phyloP scores from a whole-genome alignment of 2,329 filamentous ascomycete genomes.

The Apiospora saccharicola region DNA sequence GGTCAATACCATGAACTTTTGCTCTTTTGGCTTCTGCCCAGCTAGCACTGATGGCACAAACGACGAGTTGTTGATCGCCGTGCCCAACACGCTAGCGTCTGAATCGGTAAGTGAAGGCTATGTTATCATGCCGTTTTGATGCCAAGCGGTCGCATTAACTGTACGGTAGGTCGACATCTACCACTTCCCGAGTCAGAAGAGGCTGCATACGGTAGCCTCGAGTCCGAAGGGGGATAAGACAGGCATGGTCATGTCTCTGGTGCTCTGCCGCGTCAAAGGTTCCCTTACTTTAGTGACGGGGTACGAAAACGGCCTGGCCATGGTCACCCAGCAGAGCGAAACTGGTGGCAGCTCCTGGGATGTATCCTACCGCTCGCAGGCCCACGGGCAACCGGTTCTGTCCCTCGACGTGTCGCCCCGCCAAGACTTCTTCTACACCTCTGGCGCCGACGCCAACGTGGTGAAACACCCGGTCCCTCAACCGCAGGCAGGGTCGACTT shows the following conservation, averaged over 20 bases:
- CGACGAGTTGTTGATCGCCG: constrained; percentile 71
- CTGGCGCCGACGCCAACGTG: constrained; percentile 81
- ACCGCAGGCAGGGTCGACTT: not conserved
- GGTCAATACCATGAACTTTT: constrained; percentile 96
- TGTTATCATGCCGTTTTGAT: not conserved
- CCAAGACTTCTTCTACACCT: constrained; percentile 74
- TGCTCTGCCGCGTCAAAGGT: constrained; percentile 58
- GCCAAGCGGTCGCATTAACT: not conserved
- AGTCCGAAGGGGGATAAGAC: constrained; percentile 55
- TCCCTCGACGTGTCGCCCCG: constrained; percentile 68
- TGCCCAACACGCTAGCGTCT: constrained; percentile 78
- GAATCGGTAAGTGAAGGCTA: constrained; percentile 63
- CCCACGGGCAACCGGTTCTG: constrained; percentile 82
- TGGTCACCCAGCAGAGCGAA: constrained; percentile 64
- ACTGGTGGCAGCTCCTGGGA: constrained; percentile 50
- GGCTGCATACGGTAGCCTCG: constrained; percentile 63
- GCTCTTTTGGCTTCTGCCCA: constrained; percentile 74
- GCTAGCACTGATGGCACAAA: constrained; percentile 39
- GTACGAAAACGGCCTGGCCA: constrained; percentile 84
- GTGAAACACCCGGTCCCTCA: constrained; percentile 74
- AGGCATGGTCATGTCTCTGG: constrained; percentile 91
- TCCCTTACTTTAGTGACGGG: constrained; percentile 73
- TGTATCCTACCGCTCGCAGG: constrained; percentile 67
- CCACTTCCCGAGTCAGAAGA: constrained; percentile 75
- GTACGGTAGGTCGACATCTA: constrained; percentile 77